Percentiles rank a stretch among this genome's conserved stretches.
Conservation (phyloP, 768 basidiomycete genomes). For the Pleurotus djamor region DNA sequence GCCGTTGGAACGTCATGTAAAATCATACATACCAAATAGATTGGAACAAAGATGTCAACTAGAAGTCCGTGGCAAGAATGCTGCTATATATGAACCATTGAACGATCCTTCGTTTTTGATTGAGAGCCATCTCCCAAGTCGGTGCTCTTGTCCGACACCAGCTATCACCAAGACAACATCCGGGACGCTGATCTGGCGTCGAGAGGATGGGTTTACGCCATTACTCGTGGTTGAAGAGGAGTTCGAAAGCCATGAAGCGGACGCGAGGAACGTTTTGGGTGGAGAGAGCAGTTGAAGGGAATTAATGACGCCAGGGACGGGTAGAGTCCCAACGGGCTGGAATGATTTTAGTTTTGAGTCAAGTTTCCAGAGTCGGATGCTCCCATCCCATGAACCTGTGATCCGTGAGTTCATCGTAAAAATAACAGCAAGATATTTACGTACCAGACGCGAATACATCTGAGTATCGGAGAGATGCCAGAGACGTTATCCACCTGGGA, state of each 20-base stretch:
- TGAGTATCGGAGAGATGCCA: conserved; percentile 83
- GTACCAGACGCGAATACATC: conserved; percentile 85
- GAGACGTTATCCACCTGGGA: conserved; percentile 89
- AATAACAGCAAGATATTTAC: neutral
- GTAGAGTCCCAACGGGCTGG: conserved; percentile 57
- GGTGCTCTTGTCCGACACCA: conserved; percentile 84
- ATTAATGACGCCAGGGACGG: conserved; percentile 82
- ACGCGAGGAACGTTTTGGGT: conserved; percentile 41
- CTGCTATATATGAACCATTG: conserved; percentile 72
- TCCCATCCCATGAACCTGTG: conserved; percentile 91
- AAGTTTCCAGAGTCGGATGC: conserved; percentile 89
- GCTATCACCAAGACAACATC: conserved; percentile 63
- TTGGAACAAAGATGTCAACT: neutral
- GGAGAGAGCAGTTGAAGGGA: conserved; percentile 78
- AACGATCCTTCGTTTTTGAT: conserved; percentile 64
- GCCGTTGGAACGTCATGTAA: too few species aligned
- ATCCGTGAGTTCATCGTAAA: neutral
- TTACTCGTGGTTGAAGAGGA: neutral
- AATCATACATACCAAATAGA: too few species aligned
- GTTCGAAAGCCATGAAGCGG: conserved; percentile 28
- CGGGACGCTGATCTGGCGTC: conserved; percentile 1
- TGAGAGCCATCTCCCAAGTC: conserved; percentile 86
- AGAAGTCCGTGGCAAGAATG: conserved; percentile 43
- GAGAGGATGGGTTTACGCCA: neutral
- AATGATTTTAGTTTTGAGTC: conserved; percentile 80